Base-by-base conservation (phyloP, 805 yeast species). In the Schwanniomyces yamadae region DNA sequence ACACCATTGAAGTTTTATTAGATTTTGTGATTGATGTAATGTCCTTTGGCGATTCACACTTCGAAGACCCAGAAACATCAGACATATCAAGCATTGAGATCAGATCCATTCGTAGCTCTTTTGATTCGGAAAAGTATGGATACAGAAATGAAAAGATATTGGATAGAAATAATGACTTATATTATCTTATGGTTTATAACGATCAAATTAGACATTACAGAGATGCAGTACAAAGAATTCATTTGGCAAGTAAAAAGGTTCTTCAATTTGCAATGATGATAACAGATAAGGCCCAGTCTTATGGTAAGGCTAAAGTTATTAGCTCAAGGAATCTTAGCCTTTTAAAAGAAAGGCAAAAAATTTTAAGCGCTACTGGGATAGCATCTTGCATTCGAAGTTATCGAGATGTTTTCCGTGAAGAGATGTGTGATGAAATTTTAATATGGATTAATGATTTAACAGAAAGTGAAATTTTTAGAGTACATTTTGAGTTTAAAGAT, bases 341-440 rank as follows among this genome's bases (percentile, higher is more conserved):
- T 6, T 57, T 87, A 23, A 40, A 76, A 24, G 75, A 68, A 24
- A 66, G 82, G 23, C 83, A 83, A 48, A 61, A 62, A n/a, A 61
- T 71, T 3, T 57, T 87, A 20, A 74, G 77, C 15, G 61, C 78
- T 0, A 80, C 87, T 0, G 89, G 89, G 0, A 63, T 85, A 13
- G 74, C 82, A 2, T 72, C 82, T 1, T 74, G 85, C 31, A 80
- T 88, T 11, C 63, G 87, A 37, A 75, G 80, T 34, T 68, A 77
- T 12, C 64, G 89, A 38, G 95, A 87, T 50, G 63, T 76, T 5
- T 82, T 85, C 52, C 66, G 93, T 34, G 95, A 88, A 52, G 90
- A 84, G 39, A 80, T 84, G 85, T 80, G 84, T 46, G 80, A 76
- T 27, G 88, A 82, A 42, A 77, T 87, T 13, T 54, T 84, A 5